These are phyloP conservation scores for Trichoderma sp. DNA, from an alignment of 2,329 filamentous ascomycete species.

Conservation along the genomic window DNA sequence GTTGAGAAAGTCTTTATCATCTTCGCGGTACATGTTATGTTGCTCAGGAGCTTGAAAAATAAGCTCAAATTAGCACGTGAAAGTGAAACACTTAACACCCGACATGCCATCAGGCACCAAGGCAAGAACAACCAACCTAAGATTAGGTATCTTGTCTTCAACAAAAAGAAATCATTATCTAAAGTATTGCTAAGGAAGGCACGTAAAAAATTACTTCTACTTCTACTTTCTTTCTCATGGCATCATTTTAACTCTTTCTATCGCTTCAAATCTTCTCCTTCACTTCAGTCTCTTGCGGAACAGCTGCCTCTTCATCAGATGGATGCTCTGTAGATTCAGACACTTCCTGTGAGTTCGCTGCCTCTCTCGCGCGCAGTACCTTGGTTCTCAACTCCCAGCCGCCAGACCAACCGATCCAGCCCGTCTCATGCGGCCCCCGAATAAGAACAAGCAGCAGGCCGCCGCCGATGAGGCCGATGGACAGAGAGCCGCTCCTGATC, in stretches of 20 bases:
- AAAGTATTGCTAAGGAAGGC: not conserved
- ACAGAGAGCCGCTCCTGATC: constrained; percentile 44
- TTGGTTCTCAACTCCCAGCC: constrained; percentile 25
- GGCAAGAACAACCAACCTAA: not conserved
- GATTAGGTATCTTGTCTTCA: not conserved
- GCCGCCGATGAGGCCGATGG: constrained; percentile 29
- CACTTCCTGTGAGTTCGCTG: not conserved
- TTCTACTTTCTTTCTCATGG: not conserved
- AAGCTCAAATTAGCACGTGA: not conserved
- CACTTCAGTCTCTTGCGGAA: not conserved
- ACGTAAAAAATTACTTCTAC: not conserved
- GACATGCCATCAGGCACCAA: not conserved
- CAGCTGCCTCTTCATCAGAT: not conserved
- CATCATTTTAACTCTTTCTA: not conserved
- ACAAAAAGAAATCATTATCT: not conserved
- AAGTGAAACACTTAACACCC: not conserved
- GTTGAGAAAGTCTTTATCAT: not conserved
- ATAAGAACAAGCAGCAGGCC: constrained; percentile 30
- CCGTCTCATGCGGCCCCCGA: constrained; percentile 31
- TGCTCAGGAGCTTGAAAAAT: not conserved
- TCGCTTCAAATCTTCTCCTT: not conserved
- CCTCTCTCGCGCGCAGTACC: not conserved
- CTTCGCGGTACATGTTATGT: too few species aligned
- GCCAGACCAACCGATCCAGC: constrained; percentile 35
- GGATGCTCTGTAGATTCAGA: constrained; percentile 2